These are phyloP conservation scores for Septoria linicola DNA, from an alignment of 2,329 filamentous ascomycete genomes.

Conservation along the genomic window DNA sequence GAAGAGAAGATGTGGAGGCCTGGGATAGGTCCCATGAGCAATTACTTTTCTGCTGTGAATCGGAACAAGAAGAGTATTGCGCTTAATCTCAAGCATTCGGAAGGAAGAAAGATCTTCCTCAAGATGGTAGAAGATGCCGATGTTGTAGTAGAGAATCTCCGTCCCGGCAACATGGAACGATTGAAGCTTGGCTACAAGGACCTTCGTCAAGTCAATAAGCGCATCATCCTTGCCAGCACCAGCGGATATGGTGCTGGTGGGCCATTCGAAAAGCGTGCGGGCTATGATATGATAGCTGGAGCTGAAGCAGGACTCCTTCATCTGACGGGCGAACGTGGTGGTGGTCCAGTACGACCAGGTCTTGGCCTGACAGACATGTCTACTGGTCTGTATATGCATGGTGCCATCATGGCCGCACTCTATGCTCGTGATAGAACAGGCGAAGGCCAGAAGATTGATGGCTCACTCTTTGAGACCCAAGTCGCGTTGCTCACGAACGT, in stretches of 20 bases:
- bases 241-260: slow-evolving; percentile 47
- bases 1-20: slow-evolving; percentile 31
- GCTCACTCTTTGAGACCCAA: slow-evolving; percentile 49
- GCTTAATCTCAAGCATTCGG: slow-evolving; percentile 42
- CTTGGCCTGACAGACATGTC: slow-evolving; percentile 48
- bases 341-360: slow-evolving; percentile 44
- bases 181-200: slow-evolving; percentile 44
- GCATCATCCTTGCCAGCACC: slow-evolving; percentile 46
- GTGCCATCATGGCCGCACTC: slow-evolving; percentile 47
- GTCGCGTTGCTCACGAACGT: slow-evolving; percentile 47
- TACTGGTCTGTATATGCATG: slow-evolving; percentile 49
- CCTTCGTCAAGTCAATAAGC: slow-evolving; percentile 40
- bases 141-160: slow-evolving; percentile 47
- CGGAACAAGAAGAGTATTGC: slow-evolving; percentile 48
- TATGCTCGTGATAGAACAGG: slow-evolving; percentile 42
- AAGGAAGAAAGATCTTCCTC: slow-evolving; percentile 38
- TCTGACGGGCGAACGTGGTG: slow-evolving; percentile 45
- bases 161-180: slow-evolving; percentile 45
- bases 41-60: slow-evolving; percentile 48
- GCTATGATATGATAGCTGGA: slow-evolving; percentile 49
- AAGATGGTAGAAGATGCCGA: slow-evolving; percentile 41
- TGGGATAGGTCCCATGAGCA: slow-evolving; percentile 26
- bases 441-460: slow-evolving; percentile 46
- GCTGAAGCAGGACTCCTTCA: slow-evolving; percentile 48
- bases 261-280: slow-evolving; percentile 45